Base-by-base conservation (phyloP, 208 protist species). In the Novymonas esmeraldas region DNA sequence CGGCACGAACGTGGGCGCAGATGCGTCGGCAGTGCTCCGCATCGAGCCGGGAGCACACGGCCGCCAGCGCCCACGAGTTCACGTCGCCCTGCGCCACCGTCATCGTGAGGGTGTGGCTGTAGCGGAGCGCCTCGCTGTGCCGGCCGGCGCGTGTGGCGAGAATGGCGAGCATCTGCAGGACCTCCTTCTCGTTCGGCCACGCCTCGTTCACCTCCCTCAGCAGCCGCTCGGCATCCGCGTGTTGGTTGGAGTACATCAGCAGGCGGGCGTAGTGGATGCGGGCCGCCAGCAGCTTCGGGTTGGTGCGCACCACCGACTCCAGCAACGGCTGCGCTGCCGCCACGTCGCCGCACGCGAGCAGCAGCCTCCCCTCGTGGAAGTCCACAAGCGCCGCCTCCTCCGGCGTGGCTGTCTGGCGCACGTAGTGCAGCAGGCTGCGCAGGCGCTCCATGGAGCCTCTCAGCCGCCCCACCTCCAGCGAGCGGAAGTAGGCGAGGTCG, bases 401-500 rank as follows among this genome's bases (percentile, higher is more conserved):
- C 2, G 70, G 65, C 1, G 50, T 81, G 41, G 80, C 84, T 11
- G 44, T 45, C 31, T 54, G 65, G 33, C 86, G 86, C 22, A 92
- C 83, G 42, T 85, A 72, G 0, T 70, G 39, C n/a, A 94, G 76
- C 16, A 94, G 52, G n/a, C 66, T 36, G 50, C 64, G 77, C 49
- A 94, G 75, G 16, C 82, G 64, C 1, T 16, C 41, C 45, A 78
- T 52, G 10, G 66, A 73, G 31, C 61, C 60, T 49, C 81, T 79
- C 41, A 91, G 48, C 9, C 76, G 76, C 3, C 76, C 64, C 33
- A 73, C 69, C 45, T 75, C 69, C 48, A 75, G 48, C 5, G 69
- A 59, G 46, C 61, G 69, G 64, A 94, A 96, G 77, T 94, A 96
- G 63, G 86, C 76, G n/a, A 96, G 64, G 65, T 96, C 91, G 31